Conservation (phyloP, 2,329 filamentous ascomycete species). For the Colletotrichum higginsianum region DNA sequence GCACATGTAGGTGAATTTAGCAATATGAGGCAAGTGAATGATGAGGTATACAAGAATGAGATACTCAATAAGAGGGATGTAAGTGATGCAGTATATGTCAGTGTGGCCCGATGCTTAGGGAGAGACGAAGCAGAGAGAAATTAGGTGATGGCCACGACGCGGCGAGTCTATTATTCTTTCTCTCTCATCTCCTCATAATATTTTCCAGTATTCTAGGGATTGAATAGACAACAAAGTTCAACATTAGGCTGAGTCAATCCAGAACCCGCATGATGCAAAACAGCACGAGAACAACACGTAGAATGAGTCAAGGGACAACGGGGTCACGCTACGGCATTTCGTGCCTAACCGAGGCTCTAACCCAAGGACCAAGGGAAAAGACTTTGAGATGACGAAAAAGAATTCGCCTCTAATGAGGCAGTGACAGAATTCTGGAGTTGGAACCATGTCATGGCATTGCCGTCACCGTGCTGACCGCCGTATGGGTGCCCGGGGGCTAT, state of each 20-base stretch:
- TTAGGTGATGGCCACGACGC: neutral
- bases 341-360: neutral
- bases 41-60: too few relatives aligned
- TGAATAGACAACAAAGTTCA: neutral
- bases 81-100: neutral
- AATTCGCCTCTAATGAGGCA: neutral
- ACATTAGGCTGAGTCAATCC: neutral
- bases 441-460: neutral
- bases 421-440: conserved; percentile 28
- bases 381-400: neutral
- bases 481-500: neutral
- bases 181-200: too few relatives aligned
- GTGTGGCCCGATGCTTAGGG: neutral
- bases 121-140: neutral
- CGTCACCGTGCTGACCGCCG: neutral
- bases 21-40: too few relatives aligned
- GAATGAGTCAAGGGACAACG: conserved; percentile 1
- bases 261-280: neutral
- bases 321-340: neutral
- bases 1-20: too few relatives aligned
- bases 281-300: neutral
- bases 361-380: neutral
- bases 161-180: neutral
- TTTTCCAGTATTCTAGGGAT: too few relatives aligned
- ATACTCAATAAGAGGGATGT: too few relatives aligned